A percentile compares a stretch with the other conserved stretches of the same genome.
These are phyloP conservation scores for Camellia oleifera DNA, from an alignment of 179 eudicot species.

Conservation along the genomic window DNA sequence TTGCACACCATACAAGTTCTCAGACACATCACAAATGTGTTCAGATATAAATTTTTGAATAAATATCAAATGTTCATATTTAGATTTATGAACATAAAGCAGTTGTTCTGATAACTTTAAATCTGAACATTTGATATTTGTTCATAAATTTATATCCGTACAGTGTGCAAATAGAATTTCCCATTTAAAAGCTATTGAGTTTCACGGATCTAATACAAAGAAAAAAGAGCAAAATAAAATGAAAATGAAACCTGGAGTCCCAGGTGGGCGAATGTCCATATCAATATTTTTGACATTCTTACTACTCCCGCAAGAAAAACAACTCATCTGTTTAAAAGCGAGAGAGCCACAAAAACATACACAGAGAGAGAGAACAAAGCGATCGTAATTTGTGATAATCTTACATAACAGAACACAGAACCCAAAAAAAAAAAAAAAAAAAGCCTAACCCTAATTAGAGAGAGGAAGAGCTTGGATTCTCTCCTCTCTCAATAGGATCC, in stretches of 20 bases:
- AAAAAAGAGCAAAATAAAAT: not conserved
- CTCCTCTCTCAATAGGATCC: slow-evolving; percentile 4
- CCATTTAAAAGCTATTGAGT: not conserved
- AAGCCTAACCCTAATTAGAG: not conserved
- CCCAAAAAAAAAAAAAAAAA: not conserved
- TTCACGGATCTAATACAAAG: too few relatives aligned
- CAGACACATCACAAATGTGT: too few relatives aligned
- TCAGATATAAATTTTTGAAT: too few relatives aligned
- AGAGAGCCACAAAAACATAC: too few relatives aligned
- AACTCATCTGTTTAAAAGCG: slow-evolving; percentile 39
- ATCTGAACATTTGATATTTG: too few relatives aligned
- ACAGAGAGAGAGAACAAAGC: slow-evolving; percentile 1
- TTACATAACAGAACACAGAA: not conserved
- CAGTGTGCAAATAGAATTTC: too few relatives aligned
- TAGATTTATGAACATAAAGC: too few relatives aligned
- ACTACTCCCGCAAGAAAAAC: slow-evolving; percentile 62
- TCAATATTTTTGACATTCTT: slow-evolving; percentile 35
- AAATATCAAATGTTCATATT: too few relatives aligned
- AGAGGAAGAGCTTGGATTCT: not conserved
- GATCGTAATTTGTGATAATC: not conserved
- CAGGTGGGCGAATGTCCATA: slow-evolving; percentile 29
- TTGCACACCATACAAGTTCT: too few relatives aligned
- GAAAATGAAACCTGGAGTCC: slow-evolving; percentile 17
- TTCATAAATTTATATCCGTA: too few relatives aligned
- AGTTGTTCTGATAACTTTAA: too few relatives aligned